Evolutionary conservation across 805 yeast genomes (phyloP), one percentile per base, ranked within the genome.

Genomic region (Ogataea trehaloabstinens): DNA sequence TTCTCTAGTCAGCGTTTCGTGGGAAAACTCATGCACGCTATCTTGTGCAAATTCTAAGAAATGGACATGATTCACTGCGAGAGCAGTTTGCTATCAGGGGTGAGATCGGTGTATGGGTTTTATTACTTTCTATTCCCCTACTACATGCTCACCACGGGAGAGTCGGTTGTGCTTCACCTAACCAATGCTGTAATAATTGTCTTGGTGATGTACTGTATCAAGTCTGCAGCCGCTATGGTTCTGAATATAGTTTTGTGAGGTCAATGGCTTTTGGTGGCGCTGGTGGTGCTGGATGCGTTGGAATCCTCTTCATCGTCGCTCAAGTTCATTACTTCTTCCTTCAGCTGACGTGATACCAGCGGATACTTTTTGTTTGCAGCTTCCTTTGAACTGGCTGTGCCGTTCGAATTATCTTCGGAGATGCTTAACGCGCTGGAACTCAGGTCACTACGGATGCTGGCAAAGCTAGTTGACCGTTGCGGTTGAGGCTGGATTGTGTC

Each of bases 61-160:
- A 27, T 27, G 30, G 30, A n/a, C 7, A 16, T 27, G 30, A 15
- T 8, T 7, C n/a, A n/a, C 17, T 7, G 30, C 17, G 17, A 27
- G 13, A 11, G 15, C 17, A 27, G 30, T 16, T 16, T 27, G 30
- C 38, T 46, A 6, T 40, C 41, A 11, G 50, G 43, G 10, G 28
- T 48, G 31, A 44, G 45, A 35, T 45, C 37, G 35, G 37, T 41
- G 4, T 56, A 54, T 40, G 49, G 46, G 17, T 49, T 40, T 45
- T 70, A 71, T 56, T 72, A 66, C 56, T 63, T 63, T 56, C 65
- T 65, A 45, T 64, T 73, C 42, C 79, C 79, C 11, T 66, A 65
- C 45, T 66, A 58, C 55, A 73, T 73, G 78, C 63, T 73, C 61
- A 73, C 79, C 18, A 59, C 54, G 32, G 56, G 62, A 22, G 79